Percentiles rank a stretch among this genome's conserved stretches.
Conservation (phyloP, 257 asterid genomes). For the Phtheirospermum japonicum region DNA sequence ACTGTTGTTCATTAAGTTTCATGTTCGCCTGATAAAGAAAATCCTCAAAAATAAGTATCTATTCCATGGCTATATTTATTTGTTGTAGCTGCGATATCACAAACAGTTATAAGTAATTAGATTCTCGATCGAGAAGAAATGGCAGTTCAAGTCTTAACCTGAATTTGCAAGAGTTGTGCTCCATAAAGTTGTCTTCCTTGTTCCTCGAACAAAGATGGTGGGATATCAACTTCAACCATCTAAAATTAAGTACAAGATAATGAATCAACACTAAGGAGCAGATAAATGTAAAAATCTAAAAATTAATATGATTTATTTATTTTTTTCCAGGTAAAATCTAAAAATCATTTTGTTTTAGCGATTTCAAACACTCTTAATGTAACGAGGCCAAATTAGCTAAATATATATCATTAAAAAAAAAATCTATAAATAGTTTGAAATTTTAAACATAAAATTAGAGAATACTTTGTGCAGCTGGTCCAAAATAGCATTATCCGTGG, state of each 20-base stretch:
- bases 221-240: constrained; percentile 90
- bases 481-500: constrained; percentile 91
- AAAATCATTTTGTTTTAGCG: too few relatives aligned
- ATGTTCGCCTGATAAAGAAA: constrained; percentile 59
- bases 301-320: too few relatives aligned
- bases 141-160: constrained; percentile 44
- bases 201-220: constrained; percentile 87
- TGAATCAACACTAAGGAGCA: neutral
- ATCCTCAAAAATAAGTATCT: constrained; percentile 20
- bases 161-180: constrained; percentile 86
- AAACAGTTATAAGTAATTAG: neutral
- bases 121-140: constrained; percentile 2
- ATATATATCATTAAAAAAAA: constrained; percentile 5
- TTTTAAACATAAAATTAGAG: constrained; percentile 2
- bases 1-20: constrained; percentile 74
- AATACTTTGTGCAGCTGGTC: constrained; percentile 76
- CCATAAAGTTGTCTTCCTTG: constrained; percentile 98
- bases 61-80: neutral
- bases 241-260: constrained; percentile 30
- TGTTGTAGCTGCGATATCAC: constrained; percentile 18
- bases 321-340: too few relatives aligned
- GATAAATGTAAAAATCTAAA: too few relatives aligned
- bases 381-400: neutral
- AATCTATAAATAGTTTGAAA: neutral
- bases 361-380: neutral